A percentile compares a stretch with the other conserved stretches of the same genome.
Evolutionary conservation across 1,139 yeast genomes (phyloP).

Genomic region (Saccharomyces hybrid): DNA sequence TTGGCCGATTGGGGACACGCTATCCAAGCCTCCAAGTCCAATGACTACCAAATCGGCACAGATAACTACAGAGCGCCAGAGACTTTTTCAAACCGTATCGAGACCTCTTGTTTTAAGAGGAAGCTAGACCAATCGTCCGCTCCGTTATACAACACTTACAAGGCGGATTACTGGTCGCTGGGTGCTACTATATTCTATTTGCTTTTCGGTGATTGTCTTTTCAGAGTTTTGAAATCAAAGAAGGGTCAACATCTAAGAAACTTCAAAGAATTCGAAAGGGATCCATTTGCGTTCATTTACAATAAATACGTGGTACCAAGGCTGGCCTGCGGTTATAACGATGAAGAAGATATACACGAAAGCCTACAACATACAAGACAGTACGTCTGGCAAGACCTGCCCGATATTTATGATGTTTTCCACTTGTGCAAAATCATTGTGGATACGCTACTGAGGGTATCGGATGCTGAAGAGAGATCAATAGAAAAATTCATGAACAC

Average conservation of each 20-base stretch:
- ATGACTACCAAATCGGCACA: constrained; percentile 81
- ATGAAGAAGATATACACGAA: not conserved
- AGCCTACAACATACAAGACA: not conserved
- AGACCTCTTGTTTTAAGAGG: constrained; percentile 21
- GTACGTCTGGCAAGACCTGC: constrained; percentile 15
- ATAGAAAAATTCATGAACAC: constrained; percentile 10
- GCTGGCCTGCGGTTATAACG: not conserved
- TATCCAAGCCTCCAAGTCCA: constrained; percentile 48
- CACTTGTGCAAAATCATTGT: constrained; percentile 16
- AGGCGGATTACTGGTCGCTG: constrained; percentile 84
- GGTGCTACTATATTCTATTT: constrained; percentile 77
- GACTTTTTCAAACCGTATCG: constrained; percentile 29
- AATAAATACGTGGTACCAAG: constrained; percentile 19
- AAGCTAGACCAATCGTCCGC: constrained; percentile 1
- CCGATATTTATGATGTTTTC: constrained; percentile 11
- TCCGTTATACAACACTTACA: constrained; percentile 42
- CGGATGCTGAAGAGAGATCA: constrained; percentile 15
- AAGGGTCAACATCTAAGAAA: constrained; percentile 13
- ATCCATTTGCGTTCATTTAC: constrained; percentile 22
- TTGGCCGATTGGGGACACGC: constrained; percentile 88
- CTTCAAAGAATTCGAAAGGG: constrained; percentile 18
- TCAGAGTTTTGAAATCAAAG: constrained; percentile 45
- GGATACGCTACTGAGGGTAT: constrained; percentile 11
- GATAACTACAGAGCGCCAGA: constrained; percentile 97
- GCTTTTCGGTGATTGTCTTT: constrained; percentile 82